Percentiles rank a stretch among this genome's conserved stretches.
Evolutionary conservation across 129 eudicot species (phyloP).

Genomic region (Gnaphalium uliginosum): DNA sequence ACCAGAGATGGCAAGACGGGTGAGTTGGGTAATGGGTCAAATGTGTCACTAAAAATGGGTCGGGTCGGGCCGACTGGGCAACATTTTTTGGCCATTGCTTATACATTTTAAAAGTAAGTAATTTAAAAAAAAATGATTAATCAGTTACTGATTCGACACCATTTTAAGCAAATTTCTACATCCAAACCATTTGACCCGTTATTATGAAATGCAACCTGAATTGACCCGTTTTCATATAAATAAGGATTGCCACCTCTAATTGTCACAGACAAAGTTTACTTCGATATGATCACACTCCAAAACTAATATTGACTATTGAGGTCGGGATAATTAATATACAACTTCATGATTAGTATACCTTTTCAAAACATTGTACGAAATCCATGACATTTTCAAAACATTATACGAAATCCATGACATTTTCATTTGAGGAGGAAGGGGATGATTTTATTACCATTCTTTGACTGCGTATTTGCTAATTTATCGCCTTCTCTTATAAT

Average conservation of each 20-base stretch:
- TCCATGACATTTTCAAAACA: no score
- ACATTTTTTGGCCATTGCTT: constrained; percentile 14
- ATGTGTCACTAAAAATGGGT: neutral
- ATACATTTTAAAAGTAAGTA: neutral
- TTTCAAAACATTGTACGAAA: neutral
- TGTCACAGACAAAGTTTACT: neutral
- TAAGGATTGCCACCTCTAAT: neutral
- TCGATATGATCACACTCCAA: constrained; percentile 5
- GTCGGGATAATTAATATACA: neutral
- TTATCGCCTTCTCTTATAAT: constrained; percentile 28
- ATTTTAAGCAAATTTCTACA: constrained; percentile 2
- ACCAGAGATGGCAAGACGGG: neutral
- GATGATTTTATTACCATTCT: constrained; percentile 47
- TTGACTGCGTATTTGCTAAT: constrained; percentile 15
- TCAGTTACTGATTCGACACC: neutral
- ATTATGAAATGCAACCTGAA: neutral
- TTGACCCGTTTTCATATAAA: constrained; percentile 6
- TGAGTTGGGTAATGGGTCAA: neutral
- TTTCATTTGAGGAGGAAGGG: constrained; percentile 11
- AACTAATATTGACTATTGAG: constrained; percentile 11
- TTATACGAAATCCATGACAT: constrained; percentile 18
- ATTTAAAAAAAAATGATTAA: neutral
- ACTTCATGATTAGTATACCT: neutral
- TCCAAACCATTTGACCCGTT: neutral
- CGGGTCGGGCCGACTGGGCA: neutral